Base-by-base conservation (phyloP, 2,329 filamentous ascomycete species). In the Verticillium nonalfalfae region DNA sequence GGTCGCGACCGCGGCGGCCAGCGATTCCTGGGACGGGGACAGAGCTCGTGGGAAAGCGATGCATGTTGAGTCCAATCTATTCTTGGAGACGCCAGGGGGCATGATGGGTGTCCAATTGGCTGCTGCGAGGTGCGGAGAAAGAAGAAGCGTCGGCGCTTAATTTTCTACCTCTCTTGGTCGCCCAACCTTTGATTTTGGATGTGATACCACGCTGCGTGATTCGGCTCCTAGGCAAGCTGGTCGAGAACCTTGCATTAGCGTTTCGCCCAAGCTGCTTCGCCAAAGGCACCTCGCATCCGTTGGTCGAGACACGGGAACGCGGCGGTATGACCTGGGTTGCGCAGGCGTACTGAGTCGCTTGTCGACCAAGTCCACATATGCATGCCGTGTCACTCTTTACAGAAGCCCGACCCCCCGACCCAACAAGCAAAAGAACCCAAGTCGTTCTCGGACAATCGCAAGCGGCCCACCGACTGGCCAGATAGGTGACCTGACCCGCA, bases 81-180 rank as follows among this genome's bases (percentile, higher is more conserved):
- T 67, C 64, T 67, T 67, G 61, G 66, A 61, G 40, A 50, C 62
- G 38, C 39, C 55, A 45, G 26, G 58, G 54, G 61, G 55, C 59
- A 58, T 62, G 45, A 39, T 39, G 56, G 57, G 62, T 55, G 55
- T 57, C 9, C 62, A 63, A 67, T 67, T 67, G 66, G 66, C 36
- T 57, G 11, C 56, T 40, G 36, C 7, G 26, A 35, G 62, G 65
- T 66, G 62, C 63, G 62, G 21, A 55, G 60, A 56, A 58, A n/a
- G 55, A 52, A 60, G 56, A 65, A 52, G 60, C 59, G 60, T 56
- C 65, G 65, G 66, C 66, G 66, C 66, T 67, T 67, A 67, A 66
- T 60, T 33, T 60, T 62, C 60, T 57, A 61, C 54, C 55, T 63
- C 54, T 56, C 34, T 45, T 59, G 14, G 55, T 35, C 54, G 6